Evolutionary conservation across 768 basidiomycete genomes (phyloP), one percentile per base, ranked within the genome.

Genomic region (Panellus pusillus): DNA sequence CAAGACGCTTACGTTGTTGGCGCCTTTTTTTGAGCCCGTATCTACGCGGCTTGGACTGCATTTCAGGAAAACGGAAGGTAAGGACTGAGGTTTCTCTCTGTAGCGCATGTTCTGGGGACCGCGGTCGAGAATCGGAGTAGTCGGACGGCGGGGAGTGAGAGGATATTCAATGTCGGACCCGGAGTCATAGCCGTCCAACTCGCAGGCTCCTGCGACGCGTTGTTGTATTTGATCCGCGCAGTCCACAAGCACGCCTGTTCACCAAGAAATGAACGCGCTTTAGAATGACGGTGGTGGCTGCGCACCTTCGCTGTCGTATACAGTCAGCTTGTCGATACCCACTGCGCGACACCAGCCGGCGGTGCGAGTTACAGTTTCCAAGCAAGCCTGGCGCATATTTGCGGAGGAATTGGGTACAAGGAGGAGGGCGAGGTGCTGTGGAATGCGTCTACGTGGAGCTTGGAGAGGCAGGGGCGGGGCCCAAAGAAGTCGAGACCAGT

Each of bases 141-240:
- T 89, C 89, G 8, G 89, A 91, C 15, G 79, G 72, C 3, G 89
- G 90, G n/a, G 89, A 0, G 89, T 91, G 40, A 82, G 72, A 37
- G 89, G 90, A 66, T 84, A 90, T 62, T 83, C 80, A 3, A 79
- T 67, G 50, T 88, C 86, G 17, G 81, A 80, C 51, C 78, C 79
- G 49, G 73, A 72, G 17, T 59, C 54, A 38, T 64, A 61, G 8
- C 59, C 59, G 28, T 54, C 50, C 18, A 48, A 56, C 38, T 57
- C 48, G 44, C 46, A 57, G 52, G 54, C 42, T 8, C 57, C 42
- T 49, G 70, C 64, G 45, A 79, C 61, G 44, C 70, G 70, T 56
- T 72, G 71, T 36, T 70, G 72, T 35, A 82, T 77, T 28, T 67
- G 65, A 49, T 75, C 70, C 9, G 72, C 70, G 52, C 72, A 74